These are phyloP conservation scores for Monosporozyma aerobia DNA, from an alignment of 805 yeast genomes.

Conservation along the genomic window DNA sequence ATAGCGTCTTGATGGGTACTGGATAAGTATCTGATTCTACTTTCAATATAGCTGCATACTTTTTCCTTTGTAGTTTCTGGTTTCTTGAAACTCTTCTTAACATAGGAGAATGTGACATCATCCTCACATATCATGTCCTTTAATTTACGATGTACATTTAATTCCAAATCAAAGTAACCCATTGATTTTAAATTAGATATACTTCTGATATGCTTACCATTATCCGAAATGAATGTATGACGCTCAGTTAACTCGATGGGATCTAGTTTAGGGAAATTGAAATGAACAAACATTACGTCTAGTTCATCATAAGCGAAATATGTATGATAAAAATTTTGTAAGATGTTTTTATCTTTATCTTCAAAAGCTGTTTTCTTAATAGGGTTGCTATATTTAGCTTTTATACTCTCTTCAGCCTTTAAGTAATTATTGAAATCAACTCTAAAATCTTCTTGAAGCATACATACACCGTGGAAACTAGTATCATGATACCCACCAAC, in stretches of 20 bases:
- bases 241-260: conserved; percentile 23
- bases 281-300: conserved; percentile 32
- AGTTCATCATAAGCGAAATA: conserved; percentile 1
- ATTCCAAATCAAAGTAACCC: conserved; percentile 21
- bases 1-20: conserved; percentile 17
- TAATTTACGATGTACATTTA: conserved; percentile 6
- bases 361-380: not conserved
- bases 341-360: conserved; percentile 1
- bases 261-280: conserved; percentile 34
- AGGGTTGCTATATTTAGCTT: not conserved
- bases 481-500: conserved; percentile 36
- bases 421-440: conserved; percentile 38
- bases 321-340: not conserved
- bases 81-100: conserved; percentile 8
- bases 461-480: conserved; percentile 56
- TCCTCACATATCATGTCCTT: conserved; percentile 5
- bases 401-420: conserved; percentile 8
- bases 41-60: conserved; percentile 21
- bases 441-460: conserved; percentile 69
- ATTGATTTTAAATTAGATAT: conserved; percentile 11
- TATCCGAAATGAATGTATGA: conserved; percentile 12
- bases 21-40: conserved; percentile 13
- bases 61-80: conserved; percentile 8
- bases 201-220: conserved; percentile 11
- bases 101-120: conserved; percentile 3